Evolutionary conservation across 2,329 filamentous ascomycete species (phyloP).

Genomic region (Dactylellina drechsleri): DNA sequence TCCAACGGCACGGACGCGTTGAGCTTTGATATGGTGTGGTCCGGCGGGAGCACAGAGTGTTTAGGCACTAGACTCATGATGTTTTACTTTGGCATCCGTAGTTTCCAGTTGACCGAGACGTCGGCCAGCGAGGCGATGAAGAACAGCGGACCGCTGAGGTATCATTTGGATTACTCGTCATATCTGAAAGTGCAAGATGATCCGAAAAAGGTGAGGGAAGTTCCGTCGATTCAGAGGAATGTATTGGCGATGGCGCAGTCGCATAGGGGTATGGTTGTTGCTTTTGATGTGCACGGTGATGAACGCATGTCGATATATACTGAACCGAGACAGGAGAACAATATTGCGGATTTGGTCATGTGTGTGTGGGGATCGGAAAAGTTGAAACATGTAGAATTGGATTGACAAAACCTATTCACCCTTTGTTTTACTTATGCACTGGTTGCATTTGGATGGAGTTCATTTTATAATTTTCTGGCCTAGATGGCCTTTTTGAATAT

Average conservation of each 20-base stretch:
- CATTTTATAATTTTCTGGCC: background rate
- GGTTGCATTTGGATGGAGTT: background rate
- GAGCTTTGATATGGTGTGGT: slow-evolving; percentile 52
- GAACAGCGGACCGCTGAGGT: slow-evolving; percentile 31
- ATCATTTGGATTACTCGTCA: slow-evolving; percentile 50
- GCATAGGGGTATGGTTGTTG: slow-evolving; percentile 39
- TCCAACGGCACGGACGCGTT: slow-evolving; percentile 52
- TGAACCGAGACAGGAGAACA: slow-evolving; percentile 43
- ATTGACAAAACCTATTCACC: background rate
- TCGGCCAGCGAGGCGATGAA: slow-evolving; percentile 35
- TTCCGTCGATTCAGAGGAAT: slow-evolving; percentile 50
- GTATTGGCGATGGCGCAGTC: slow-evolving; percentile 38
- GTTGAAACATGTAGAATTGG: slow-evolving; percentile 22
- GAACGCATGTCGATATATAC: slow-evolving; percentile 55
- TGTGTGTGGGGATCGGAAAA: slow-evolving; percentile 51
- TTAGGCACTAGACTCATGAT: slow-evolving; percentile 49
- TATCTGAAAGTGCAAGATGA: slow-evolving; percentile 22
- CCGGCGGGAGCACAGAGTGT: slow-evolving; percentile 44
- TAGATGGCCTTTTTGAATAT: background rate
- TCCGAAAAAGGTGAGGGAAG: slow-evolving; percentile 13
- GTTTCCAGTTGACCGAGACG: slow-evolving; percentile 50
- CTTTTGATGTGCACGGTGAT: slow-evolving; percentile 45
- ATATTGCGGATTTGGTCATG: slow-evolving; percentile 53
- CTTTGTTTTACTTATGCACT: background rate
- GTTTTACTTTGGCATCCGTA: slow-evolving; percentile 50